A percentile compares a stretch with the other conserved stretches of the same genome.
phyloP scores from a whole-genome alignment of 345 rosid species.

The Angophora floribunda region DNA sequence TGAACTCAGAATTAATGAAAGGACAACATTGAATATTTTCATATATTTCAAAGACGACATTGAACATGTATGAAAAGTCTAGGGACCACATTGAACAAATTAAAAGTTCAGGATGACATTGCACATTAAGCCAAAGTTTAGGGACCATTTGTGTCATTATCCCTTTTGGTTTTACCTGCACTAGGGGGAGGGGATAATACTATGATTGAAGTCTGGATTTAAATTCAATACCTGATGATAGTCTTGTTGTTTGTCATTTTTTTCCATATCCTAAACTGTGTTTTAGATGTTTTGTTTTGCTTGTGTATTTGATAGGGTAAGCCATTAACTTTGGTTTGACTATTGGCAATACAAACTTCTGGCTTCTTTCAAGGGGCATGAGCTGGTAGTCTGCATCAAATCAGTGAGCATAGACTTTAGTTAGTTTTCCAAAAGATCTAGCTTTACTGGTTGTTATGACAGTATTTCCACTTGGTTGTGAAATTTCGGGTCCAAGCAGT shows the following conservation, averaged over 20 bases:
- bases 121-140: background rate
- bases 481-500: background rate
- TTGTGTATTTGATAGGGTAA: background rate
- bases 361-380: background rate
- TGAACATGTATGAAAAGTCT: background rate
- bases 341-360: background rate
- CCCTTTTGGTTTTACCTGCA: background rate
- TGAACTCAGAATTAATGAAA: background rate
- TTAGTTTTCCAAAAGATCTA: background rate
- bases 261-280: background rate
- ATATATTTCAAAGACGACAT: background rate
- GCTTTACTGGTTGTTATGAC: background rate
- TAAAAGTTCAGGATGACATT: background rate
- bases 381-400: background rate
- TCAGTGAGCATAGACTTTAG: background rate
- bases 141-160: background rate
- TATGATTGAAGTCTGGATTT: background rate
- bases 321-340: background rate
- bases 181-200: background rate
- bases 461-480: background rate
- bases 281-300: background rate
- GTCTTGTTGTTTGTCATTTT: background rate
- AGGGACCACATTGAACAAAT: background rate
- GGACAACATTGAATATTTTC: background rate
- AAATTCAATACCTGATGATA: background rate